phyloP scores from a whole-genome alignment of 2,329 filamentous ascomycete species.

The Penicillium italicum region DNA sequence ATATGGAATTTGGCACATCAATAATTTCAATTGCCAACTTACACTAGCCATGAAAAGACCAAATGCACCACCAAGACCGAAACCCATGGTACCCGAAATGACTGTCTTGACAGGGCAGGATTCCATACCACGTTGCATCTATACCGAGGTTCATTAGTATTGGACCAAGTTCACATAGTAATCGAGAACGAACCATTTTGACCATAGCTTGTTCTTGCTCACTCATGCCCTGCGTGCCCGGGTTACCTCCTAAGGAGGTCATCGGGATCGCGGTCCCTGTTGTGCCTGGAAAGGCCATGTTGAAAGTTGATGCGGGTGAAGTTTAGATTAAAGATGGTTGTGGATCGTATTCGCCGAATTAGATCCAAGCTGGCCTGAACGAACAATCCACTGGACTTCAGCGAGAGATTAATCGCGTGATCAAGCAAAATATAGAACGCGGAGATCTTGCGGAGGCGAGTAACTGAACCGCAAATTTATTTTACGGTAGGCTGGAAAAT shows the following conservation, averaged over 20 bases:
- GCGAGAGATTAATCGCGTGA: conserved; percentile 1
- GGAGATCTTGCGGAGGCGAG: conserved; percentile 33
- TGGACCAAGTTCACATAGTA: neutral
- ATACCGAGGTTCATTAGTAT: neutral
- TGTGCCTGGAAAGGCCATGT: conserved; percentile 39
- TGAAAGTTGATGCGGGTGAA: conserved; percentile 1
- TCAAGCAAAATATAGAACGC: conserved; percentile 11
- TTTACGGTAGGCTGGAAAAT: conserved; percentile 22
- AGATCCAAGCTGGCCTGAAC: neutral
- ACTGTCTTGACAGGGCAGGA: conserved; percentile 85
- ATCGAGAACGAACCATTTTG: conserved; percentile 38
- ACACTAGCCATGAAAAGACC: conserved; percentile 98
- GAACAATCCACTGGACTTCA: neutral
- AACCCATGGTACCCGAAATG: conserved; percentile 89
- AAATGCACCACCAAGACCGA: conserved; percentile 88
- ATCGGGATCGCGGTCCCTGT: conserved; percentile 33
- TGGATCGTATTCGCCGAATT: neutral
- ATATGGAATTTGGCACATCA: neutral
- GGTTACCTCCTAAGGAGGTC: conserved; percentile 27
- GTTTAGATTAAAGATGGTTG: too few relatives aligned
- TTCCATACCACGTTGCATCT: conserved; percentile 86
- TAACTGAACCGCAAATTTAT: conserved; percentile 33
- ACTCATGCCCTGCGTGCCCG: conserved; percentile 39
- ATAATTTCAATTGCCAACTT: conserved; percentile 40
- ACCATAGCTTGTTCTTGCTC: conserved; percentile 49